Evolutionary conservation across 371 early-diverging fungal genomes (phyloP).

Genomic region (Smittium mucronatum): DNA sequence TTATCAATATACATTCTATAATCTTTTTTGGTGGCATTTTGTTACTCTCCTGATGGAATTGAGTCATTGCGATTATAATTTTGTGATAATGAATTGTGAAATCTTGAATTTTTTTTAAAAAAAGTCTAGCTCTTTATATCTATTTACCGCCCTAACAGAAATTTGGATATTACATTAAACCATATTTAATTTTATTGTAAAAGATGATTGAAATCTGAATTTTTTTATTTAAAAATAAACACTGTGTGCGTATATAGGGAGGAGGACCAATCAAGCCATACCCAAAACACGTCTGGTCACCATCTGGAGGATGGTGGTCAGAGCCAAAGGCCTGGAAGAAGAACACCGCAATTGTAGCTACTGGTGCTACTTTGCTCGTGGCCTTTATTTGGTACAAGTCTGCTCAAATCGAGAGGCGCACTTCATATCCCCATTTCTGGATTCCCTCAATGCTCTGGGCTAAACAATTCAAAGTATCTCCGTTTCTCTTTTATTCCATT

Average conservation of each 20-base stretch:
- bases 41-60: too few relatives aligned
- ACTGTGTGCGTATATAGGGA: constrained; percentile 35
- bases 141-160: too few relatives aligned
- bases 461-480: constrained; percentile 34
- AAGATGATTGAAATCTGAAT: too few relatives aligned
- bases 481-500: not conserved
- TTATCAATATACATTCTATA: too few relatives aligned
- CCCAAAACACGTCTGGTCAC: constrained; percentile 57
- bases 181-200: too few relatives aligned
- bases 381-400: constrained; percentile 61
- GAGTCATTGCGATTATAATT: too few relatives aligned
- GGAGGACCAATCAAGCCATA: constrained; percentile 46
- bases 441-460: constrained; percentile 37
- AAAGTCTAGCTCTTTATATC: too few relatives aligned
- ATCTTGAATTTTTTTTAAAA: too few relatives aligned
- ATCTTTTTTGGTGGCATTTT: too few relatives aligned
- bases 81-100: too few relatives aligned
- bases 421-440: constrained; percentile 31
- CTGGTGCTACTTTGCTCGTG: constrained; percentile 47
- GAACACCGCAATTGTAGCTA: constrained; percentile 59
- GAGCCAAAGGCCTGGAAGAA: constrained; percentile 66
- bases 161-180: too few relatives aligned
- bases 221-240: too few relatives aligned
- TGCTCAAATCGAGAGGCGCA: constrained; percentile 56
- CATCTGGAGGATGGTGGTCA: constrained; percentile 83